Base-by-base conservation (phyloP, 495 filamentous ascomycete genomes). In the Tetracladium marchalianum region DNA sequence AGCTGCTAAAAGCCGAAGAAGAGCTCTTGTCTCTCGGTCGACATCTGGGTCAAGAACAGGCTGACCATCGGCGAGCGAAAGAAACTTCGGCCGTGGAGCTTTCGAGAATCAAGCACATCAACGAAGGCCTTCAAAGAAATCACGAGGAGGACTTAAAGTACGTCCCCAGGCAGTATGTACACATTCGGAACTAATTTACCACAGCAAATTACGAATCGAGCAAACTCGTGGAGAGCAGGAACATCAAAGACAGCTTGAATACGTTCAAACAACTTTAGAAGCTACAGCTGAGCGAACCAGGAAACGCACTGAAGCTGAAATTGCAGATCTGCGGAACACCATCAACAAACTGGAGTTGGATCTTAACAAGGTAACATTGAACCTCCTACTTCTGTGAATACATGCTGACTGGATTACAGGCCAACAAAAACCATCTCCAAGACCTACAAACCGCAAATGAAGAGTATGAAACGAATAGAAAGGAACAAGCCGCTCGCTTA, bases 41-140 rank as follows among this genome's bases (percentile, higher is more conserved):
- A 24, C 82, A 78, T 55, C 70, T 93, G 42, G 78, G 80, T 11
- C 87, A 89, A 61, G 87, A 84, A 49, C 80, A 86, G 58, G 75
- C 78, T 17, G 84, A 89, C 54, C 81, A 84, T 62, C 75, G 78
- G 17, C 78, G 79, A 46, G 75, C 80, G 11, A 84, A 82, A 56
- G 87, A 94, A 52, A 72, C 73, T 1, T 73, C 69, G 4, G 59
- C 71, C 3, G 63, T 78, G 17, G 87, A 95, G 50, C 44, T 87
- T 13, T 67, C 75, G 27, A 71, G 75, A 41, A 76, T 85, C 33
- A 82, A 80, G 51, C 75, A 75, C 19, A 77, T 80, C 43, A 83
- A 82, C 47, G 83, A 90, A 40, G 73, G 74, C 8, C 69, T 90
- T 11, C 87, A 87, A 52, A 71, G 71, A 42, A 69, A 76, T 35